These are phyloP conservation scores for Podaxis pistillaris DNA, from an alignment of 768 basidiomycete genomes.

Conservation along the genomic window DNA sequence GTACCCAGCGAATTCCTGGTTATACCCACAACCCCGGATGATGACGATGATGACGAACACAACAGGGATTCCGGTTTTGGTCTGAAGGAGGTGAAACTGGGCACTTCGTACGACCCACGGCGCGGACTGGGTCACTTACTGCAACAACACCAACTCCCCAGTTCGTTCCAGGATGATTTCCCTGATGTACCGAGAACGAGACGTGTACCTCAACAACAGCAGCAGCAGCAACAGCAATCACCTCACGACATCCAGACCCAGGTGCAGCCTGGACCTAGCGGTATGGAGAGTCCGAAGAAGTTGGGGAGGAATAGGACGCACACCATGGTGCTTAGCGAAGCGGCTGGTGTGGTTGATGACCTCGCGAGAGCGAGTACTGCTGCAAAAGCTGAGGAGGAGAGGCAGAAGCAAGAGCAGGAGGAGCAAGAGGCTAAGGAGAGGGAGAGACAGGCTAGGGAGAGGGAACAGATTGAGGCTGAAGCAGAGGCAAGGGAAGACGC, in stretches of 20 bases:
- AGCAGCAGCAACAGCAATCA: neutral
- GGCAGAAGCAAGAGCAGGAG: constrained; percentile 15
- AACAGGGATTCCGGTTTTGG: constrained; percentile 26
- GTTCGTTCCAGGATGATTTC: constrained; percentile 5
- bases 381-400: constrained; percentile 2
- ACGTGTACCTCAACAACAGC: neutral
- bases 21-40: constrained; percentile 47
- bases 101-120: constrained; percentile 12
- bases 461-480: neutral
- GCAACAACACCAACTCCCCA: constrained; percentile 6
- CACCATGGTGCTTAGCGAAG: constrained; percentile 68
- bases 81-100: constrained; percentile 2
- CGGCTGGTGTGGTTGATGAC: constrained; percentile 33
- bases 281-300: constrained; percentile 37
- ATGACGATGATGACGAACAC: constrained; percentile 20
- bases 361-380: constrained; percentile 19
- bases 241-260: neutral
- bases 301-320: constrained; percentile 62
- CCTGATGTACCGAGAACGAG: constrained; percentile 6
- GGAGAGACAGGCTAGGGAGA: neutral
- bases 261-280: neutral
- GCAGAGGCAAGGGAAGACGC: neutral
- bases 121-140: neutral
- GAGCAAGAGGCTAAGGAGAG: constrained; percentile 14
- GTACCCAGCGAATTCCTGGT: constrained; percentile 84